phyloP scores from a whole-genome alignment of 306 rosid species.

The Chamaecrista fasciculata region DNA sequence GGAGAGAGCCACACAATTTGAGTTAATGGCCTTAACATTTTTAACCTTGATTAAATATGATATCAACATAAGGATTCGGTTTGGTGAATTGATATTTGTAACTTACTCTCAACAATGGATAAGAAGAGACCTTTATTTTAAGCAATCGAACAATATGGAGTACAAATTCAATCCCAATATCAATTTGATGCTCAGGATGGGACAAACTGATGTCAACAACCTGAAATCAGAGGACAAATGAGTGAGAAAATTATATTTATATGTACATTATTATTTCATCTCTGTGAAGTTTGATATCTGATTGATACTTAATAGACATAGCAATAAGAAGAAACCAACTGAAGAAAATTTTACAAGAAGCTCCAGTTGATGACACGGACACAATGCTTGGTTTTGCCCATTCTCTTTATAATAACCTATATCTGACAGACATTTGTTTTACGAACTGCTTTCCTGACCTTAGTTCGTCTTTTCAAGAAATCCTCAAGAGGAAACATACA shows the following conservation, averaged over 20 bases:
- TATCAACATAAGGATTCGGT: background rate
- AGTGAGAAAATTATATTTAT: background rate
- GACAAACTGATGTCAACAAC: slow-evolving; percentile 54
- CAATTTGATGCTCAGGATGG: slow-evolving; percentile 65
- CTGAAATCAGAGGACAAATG: slow-evolving; percentile 39
- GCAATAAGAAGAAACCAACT: too few species aligned
- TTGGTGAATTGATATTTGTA: background rate
- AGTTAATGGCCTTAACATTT: background rate
- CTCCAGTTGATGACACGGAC: background rate
- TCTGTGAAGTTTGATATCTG: background rate
- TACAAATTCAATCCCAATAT: slow-evolving; percentile 69
- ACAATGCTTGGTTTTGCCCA: background rate
- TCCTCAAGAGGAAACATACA: background rate
- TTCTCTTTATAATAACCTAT: background rate
- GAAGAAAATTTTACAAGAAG: too few species aligned
- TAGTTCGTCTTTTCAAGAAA: too few species aligned
- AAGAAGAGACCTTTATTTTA: slow-evolving; percentile 52
- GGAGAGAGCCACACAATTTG: background rate
- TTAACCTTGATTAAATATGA: background rate
- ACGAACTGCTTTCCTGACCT: too few species aligned
- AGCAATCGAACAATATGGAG: slow-evolving; percentile 52
- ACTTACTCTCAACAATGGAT: background rate
- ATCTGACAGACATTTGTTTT: background rate
- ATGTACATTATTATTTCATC: too few species aligned
- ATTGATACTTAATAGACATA: background rate